Evolutionary conservation across 2,329 filamentous ascomycete genomes (phyloP).

Genomic region (Aspergillus pseudoviridinutans): DNA sequence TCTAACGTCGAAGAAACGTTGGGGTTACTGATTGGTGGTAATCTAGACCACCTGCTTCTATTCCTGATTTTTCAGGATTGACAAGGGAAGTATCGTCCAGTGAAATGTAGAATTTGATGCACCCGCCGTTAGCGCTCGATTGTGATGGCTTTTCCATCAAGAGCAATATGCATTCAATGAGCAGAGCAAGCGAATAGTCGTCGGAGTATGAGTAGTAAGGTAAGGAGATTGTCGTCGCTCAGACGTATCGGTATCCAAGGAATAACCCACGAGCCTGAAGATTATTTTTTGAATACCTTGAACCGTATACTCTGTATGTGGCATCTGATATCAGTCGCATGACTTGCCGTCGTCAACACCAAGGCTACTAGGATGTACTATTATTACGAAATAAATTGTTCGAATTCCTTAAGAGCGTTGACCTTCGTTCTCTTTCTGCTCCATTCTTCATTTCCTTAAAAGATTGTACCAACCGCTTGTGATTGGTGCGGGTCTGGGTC

Average conservation of each 20-base stretch:
- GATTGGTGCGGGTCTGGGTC: conserved; percentile 6
- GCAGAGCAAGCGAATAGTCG: not conserved
- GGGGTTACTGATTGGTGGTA: not conserved
- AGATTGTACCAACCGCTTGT: not conserved
- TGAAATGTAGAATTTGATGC: not conserved
- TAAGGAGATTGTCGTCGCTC: not conserved
- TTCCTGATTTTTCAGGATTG: not conserved
- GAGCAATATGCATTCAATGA: not conserved
- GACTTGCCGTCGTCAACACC: not conserved
- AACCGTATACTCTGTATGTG: not conserved
- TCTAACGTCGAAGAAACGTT: not conserved
- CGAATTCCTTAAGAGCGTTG: not conserved
- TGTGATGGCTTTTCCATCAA: not conserved
- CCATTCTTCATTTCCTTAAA: conserved; percentile 5
- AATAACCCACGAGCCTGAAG: not conserved
- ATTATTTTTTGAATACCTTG: not conserved
- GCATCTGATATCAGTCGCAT: not conserved
- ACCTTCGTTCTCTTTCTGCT: conserved; percentile 8
- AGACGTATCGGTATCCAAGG: not conserved
- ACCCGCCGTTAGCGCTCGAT: not conserved
- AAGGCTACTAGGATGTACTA: not conserved
- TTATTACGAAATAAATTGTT: not conserved
- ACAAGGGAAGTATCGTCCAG: not conserved
- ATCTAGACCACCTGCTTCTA: not conserved
- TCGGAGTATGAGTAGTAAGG: not conserved